These are phyloP conservation scores for Cicer pinnatifidum DNA, from an alignment of 306 rosid species.

Conservation along the genomic window DNA sequence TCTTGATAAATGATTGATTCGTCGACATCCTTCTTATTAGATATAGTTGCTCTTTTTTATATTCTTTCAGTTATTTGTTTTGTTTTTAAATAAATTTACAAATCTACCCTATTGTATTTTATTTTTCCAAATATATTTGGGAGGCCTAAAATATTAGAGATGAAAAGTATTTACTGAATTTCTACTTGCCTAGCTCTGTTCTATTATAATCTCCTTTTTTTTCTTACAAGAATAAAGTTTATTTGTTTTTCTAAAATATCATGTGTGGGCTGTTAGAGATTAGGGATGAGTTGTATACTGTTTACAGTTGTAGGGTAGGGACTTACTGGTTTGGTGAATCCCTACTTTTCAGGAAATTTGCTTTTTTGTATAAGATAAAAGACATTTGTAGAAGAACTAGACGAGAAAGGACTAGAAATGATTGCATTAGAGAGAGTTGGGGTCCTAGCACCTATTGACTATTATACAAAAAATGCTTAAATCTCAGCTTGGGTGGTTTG, in stretches of 20 bases:
- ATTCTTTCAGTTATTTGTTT: not conserved
- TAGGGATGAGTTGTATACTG: not conserved
- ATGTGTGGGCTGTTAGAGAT: not conserved
- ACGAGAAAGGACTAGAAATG: not conserved
- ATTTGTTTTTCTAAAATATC: not conserved
- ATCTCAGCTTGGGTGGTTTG: not conserved
- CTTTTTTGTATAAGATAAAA: not conserved
- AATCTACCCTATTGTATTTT: not conserved
- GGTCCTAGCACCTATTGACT: not conserved
- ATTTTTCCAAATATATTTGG: constrained; percentile 5
- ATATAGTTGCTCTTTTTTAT: not conserved
- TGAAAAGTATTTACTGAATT: not conserved
- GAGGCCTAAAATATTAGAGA: not conserved
- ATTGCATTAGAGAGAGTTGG: constrained; percentile 1
- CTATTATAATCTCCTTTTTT: not conserved
- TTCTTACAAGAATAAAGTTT: not conserved
- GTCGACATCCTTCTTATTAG: not conserved
- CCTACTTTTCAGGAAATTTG: not conserved
- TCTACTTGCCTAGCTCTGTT: constrained; percentile 4
- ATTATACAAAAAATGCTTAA: not conserved
- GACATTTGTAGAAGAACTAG: not conserved
- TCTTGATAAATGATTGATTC: not conserved
- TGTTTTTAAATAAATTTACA: not conserved
- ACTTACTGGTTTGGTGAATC: not conserved
- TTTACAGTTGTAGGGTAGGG: not conserved